Evolutionary conservation across 2,329 filamentous ascomycete species (phyloP), one percentile per base, ranked within the genome.

Genomic region (Calonectria pauciramosa): DNA sequence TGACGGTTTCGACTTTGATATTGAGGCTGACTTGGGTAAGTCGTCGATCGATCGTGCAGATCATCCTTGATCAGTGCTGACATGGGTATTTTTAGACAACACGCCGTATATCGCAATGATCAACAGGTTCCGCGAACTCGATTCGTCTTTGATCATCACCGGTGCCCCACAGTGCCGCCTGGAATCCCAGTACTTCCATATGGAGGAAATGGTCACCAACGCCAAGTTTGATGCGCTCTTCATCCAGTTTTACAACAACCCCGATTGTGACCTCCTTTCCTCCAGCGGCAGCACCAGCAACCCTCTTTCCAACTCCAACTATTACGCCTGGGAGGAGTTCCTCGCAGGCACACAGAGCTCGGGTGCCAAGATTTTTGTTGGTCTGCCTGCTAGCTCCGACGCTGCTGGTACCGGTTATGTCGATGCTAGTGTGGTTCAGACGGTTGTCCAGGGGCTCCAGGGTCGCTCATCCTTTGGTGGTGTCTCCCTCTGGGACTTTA

Each of bases 221-320:
- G 82, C 85, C 54, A 80, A 84, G 56, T 87, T 89, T 74, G 86
- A 87, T 34, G 83, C 85, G 13, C 81, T 87, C 56, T 88, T 87
- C 79, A 80, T 89, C 66, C 88, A 89, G 82, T 89, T 89, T 81
- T 89, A 88, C 83, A 88, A 89, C 83, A 89, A 89, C 79, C 77
- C 78, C 0, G 75, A 63, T 23, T 88, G 87, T 77, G 84, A 86
- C 59, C 80, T 83, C 32, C 78, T 85, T 73, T 41, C 78, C 14
- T 72, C 76, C 66, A 84, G 84, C 73, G 72, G 76, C 11, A 68
- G 81, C 10, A 82, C 71, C 23, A 74, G 80, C 11, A 79, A 82
- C 14, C 34, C 56, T 10, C 34, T 60, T 38, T 20, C n/a, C n/a
- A 77, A 78, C 41, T 86, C 88, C 82, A 89, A 88, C 75, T 89